These are phyloP conservation scores for Dioscorea dumetorum DNA, from an alignment of 106 monocot genomes.

Conservation along the genomic window DNA sequence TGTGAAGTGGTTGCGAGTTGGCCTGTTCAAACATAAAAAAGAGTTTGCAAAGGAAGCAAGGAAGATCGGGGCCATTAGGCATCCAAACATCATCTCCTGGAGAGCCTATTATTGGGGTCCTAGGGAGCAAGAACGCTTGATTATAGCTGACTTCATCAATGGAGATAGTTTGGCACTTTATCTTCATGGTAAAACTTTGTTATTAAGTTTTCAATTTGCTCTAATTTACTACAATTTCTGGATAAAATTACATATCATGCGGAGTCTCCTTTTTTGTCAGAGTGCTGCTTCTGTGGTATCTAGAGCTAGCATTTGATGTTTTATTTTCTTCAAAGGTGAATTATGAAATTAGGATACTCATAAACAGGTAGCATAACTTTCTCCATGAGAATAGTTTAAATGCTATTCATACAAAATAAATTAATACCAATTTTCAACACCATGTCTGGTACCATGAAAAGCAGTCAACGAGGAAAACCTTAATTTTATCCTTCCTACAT, in stretches of 20 bases:
- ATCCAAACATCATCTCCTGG: constrained; percentile 72
- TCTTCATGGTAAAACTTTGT: constrained; percentile 73
- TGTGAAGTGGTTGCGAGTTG: constrained; percentile 94
- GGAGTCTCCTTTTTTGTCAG: too few relatives aligned
- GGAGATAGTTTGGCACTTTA: constrained; percentile 83
- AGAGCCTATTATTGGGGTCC: constrained; percentile 92
- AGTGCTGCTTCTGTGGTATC: too few relatives aligned
- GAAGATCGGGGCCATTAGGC: constrained; percentile 62
- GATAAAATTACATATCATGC: too few relatives aligned
- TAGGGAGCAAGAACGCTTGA: constrained; percentile 78
- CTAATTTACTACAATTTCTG: background rate
- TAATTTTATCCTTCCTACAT: background rate
- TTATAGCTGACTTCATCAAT: constrained; percentile 66
- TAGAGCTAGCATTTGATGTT: too few relatives aligned
- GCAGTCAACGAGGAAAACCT: background rate
- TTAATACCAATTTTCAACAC: too few relatives aligned
- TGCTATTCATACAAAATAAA: too few relatives aligned
- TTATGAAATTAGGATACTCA: too few relatives aligned
- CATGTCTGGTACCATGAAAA: too few relatives aligned
- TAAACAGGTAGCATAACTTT: too few relatives aligned
- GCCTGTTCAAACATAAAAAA: constrained; percentile 75
- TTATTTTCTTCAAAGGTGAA: too few relatives aligned
- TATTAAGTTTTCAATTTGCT: background rate
- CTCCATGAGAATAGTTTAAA: too few relatives aligned
- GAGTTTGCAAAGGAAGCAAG: constrained; percentile 92